Percentiles rank a stretch among this genome's conserved stretches.
Evolutionary conservation across 1,139 yeast species (phyloP).

Genomic region (Yamadazyma friedrichii): DNA sequence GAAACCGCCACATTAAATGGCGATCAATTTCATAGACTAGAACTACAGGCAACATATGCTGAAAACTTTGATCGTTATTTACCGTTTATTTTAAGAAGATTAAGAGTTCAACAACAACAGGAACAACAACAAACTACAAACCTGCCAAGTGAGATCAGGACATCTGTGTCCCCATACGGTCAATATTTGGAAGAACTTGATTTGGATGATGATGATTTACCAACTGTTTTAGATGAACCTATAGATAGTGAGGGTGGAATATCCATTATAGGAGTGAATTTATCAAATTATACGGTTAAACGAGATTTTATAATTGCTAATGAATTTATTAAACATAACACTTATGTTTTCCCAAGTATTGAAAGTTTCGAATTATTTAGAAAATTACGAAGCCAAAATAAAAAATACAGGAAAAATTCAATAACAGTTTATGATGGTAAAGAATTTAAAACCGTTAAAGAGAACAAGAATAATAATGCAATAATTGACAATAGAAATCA

Average conservation of each 20-base stretch:
- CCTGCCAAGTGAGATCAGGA: neutral
- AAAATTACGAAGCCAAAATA: slow-evolving; percentile 22
- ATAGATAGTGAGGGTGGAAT: slow-evolving; percentile 3
- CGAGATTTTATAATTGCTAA: slow-evolving; percentile 29
- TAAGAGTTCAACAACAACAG: slow-evolving; percentile 17
- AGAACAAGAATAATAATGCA: slow-evolving; percentile 1
- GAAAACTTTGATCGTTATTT: slow-evolving; percentile 40
- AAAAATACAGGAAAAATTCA: slow-evolving; percentile 23
- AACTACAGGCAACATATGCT: slow-evolving; percentile 34
- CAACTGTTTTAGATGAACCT: slow-evolving; percentile 23
- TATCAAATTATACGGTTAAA: slow-evolving; percentile 25
- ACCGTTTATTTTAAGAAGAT: slow-evolving; percentile 34
- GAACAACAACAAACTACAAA: neutral
- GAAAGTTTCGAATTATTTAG: slow-evolving; percentile 34
- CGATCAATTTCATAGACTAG: slow-evolving; percentile 22
- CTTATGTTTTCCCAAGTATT: slow-evolving; percentile 30
- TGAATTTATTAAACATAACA: slow-evolving; percentile 32
- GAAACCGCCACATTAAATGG: slow-evolving; percentile 26
- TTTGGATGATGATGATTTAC: slow-evolving; percentile 20
- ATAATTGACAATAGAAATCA: slow-evolving; percentile 31
- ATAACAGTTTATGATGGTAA: slow-evolving; percentile 23
- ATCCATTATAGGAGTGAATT: slow-evolving; percentile 17
- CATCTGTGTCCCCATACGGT: too few species aligned
- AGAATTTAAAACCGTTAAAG: slow-evolving; percentile 8
- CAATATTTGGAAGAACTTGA: neutral